These are phyloP conservation scores for Exophiala dermatitidis DNA, from an alignment of 2,329 filamentous ascomycete species.

Conservation along the genomic window DNA sequence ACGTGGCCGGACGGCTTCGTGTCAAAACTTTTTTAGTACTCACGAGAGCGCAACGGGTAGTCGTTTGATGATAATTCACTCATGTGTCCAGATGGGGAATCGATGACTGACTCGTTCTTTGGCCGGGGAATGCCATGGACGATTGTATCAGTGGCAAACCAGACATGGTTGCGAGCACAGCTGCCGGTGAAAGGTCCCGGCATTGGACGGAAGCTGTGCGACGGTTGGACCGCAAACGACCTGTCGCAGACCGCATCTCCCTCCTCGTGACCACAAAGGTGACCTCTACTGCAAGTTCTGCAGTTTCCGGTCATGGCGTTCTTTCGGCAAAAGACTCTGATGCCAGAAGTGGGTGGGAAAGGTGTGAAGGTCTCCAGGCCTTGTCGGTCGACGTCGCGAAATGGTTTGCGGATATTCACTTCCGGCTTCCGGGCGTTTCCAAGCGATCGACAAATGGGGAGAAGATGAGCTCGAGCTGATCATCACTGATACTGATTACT, in stretches of 20 bases:
- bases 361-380: neutral
- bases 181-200: slow-evolving; percentile 2
- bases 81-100: neutral
- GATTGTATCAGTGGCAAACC: neutral
- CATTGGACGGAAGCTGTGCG: slow-evolving; percentile 3
- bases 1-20: slow-evolving; percentile 1
- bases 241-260: neutral
- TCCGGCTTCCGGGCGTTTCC: neutral
- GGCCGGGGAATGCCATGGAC: neutral
- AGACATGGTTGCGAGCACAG: slow-evolving; percentile 5
- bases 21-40: too few species aligned
- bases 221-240: neutral
- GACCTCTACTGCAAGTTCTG: neutral
- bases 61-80: neutral
- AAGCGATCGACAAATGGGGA: neutral
- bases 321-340: slow-evolving; percentile 10
- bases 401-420: neutral
- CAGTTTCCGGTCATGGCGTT: slow-evolving; percentile 6
- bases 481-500: too few species aligned
- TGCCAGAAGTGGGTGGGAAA: slow-evolving; percentile 4
- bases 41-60: too few species aligned
- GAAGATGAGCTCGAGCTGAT: too few species aligned
- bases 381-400: neutral
- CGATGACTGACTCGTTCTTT: neutral
- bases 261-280: slow-evolving; percentile 1